Base-by-base conservation (phyloP, 257 asterid genomes). In the Fraxinus excelsior region DNA sequence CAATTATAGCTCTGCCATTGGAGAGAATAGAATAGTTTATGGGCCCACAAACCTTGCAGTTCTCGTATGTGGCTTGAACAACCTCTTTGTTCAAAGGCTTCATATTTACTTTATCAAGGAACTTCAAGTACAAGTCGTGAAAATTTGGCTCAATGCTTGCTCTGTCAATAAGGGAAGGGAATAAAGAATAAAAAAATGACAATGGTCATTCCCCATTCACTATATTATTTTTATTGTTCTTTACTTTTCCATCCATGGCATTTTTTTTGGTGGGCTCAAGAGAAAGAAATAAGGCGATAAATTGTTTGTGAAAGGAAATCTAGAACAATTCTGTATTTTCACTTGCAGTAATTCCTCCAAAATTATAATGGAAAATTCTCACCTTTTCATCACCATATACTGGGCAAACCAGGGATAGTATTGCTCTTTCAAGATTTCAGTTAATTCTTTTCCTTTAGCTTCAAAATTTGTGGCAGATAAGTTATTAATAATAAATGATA, bases 331-430 rank as follows among this genome's bases (percentile, higher is more conserved):
- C 62, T 28, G 31, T 46, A 46, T 46, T 40, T 62, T 60, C 53
- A 44, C 53, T 75, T 32, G 32, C 56, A 44, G 66, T 31, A 8
- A n/a, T 58, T 58, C 31, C 66, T 5, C 66, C 19, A 21, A 78
- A 67, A 72, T 37, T 40, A 14, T 56, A 78, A 79, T 13, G 16
- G 40, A 21, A 60, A 74, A 60, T 19, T 21, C 83, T 46, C 56
- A 93, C 99, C 99, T 91, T 84, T 93, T 96, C 99, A 96, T 96
- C 81, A 96, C 98, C 93, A 96, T 87, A 84, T 96, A 96, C 87
- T 93, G 94, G 53, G 99, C 99, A 78, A 96, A 96, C 99, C 99
- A 96, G 66, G 97, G 94, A 86, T 86, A 96, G 74, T 88, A 87
- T 79, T 87, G 92, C 89, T 88, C 93, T 72, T 80, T 88, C 84